phyloP scores from a whole-genome alignment of 192 early-diverging fungal species.

The Gigaspora rosea region DNA sequence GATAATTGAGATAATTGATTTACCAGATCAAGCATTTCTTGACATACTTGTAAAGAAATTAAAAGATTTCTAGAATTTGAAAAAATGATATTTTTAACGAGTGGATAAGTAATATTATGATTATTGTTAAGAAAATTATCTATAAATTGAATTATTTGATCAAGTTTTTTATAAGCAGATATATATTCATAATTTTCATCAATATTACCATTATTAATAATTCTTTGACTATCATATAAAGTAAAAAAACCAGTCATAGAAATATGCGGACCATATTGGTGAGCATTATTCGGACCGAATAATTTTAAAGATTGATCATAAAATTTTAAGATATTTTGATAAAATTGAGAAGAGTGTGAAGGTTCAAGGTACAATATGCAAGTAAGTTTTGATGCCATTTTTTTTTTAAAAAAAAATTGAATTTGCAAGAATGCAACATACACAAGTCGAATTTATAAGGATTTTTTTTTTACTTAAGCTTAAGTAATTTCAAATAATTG shows the following conservation, averaged over 20 bases:
- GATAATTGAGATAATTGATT: neutral
- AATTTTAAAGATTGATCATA: neutral
- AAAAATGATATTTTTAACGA: neutral
- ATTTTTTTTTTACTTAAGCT: too few relatives aligned
- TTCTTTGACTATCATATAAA: neutral
- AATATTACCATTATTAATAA: too few relatives aligned
- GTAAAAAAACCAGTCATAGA: slow-evolving; percentile 21
- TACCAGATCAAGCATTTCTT: neutral
- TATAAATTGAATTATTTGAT: slow-evolving; percentile 4
- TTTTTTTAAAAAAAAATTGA: too few relatives aligned
- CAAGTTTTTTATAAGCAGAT: neutral
- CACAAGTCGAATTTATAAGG: too few relatives aligned
- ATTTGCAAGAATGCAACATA: too few relatives aligned
- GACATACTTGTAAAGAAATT: slow-evolving; percentile 2
- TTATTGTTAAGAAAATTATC: neutral
- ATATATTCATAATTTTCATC: too few relatives aligned
- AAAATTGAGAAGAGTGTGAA: neutral
- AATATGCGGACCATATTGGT: slow-evolving; percentile 13
- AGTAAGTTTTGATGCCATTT: neutral
- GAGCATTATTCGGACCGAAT: slow-evolving; percentile 3
- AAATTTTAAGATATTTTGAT: neutral
- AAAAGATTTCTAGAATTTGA: neutral
- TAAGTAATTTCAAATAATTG: too few relatives aligned
- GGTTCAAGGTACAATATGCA: slow-evolving; percentile 47
- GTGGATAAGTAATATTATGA: neutral